These are phyloP conservation scores for Rhypophila decipiens DNA, from an alignment of 495 filamentous ascomycete species.

Conservation along the genomic window DNA sequence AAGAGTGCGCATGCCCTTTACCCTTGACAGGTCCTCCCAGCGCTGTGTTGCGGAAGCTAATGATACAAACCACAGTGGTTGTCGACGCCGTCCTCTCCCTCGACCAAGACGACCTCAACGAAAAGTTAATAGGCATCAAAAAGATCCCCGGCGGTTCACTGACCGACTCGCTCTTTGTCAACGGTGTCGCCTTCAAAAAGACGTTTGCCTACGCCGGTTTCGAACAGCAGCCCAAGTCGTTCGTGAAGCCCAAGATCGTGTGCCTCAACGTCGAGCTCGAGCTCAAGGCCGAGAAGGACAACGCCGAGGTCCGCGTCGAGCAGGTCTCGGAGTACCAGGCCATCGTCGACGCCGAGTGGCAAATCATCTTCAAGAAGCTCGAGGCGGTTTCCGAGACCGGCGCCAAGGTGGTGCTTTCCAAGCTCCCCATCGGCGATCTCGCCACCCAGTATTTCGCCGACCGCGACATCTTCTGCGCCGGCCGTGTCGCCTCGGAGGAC, in stretches of 20 bases:
- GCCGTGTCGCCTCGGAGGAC: constrained; percentile 86
- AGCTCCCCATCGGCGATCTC: constrained; percentile 94
- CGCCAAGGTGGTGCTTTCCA: constrained; percentile 93
- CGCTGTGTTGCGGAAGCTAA: background rate
- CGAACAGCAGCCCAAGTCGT: constrained; percentile 96
- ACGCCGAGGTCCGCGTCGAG: constrained; percentile 94
- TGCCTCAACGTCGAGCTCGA: constrained; percentile 97
- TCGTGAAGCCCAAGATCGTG: constrained; percentile 87
- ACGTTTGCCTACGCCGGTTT: constrained; percentile 99
- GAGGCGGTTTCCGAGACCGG: constrained; percentile 89
- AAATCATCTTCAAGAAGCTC: constrained; percentile 99
- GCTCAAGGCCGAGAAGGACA: constrained; percentile 97
- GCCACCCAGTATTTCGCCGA: constrained; percentile 98
- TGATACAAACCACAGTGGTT: constrained; percentile 58
- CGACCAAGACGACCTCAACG: constrained; percentile 95
- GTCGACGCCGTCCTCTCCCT: constrained; percentile 95
- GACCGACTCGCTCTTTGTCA: constrained; percentile 93
- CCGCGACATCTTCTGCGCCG: constrained; percentile 96
- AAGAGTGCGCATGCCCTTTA: constrained; percentile 65
- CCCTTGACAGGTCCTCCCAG: no score
- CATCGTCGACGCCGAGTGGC: constrained; percentile 98
- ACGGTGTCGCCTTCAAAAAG: constrained; percentile 99
- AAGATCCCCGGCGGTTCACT: constrained; percentile 95
- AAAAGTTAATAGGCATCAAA: constrained; percentile 96
- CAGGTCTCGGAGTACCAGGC: constrained; percentile 99